phyloP scores from a whole-genome alignment of 768 basidiomycete species.

The Amanita molliuscula region DNA sequence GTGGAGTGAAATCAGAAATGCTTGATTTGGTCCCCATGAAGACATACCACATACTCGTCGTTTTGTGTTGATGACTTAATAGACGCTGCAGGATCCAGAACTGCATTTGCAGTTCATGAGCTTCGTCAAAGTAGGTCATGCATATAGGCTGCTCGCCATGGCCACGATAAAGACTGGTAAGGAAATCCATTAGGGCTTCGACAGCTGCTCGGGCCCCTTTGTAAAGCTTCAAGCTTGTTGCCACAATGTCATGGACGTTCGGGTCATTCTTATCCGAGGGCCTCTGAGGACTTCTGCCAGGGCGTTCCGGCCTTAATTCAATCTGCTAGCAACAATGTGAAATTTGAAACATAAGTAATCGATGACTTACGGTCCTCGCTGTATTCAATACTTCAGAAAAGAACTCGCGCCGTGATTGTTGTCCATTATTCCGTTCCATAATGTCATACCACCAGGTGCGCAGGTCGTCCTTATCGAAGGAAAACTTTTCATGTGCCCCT shows the following conservation, averaged over 20 bases:
- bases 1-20: not conserved
- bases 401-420: no score
- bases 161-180: no score
- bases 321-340: not conserved
- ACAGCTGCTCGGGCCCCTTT: not conserved
- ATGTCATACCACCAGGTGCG: no score
- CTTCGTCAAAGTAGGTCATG: slow-evolving; percentile 1
- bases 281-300: not conserved
- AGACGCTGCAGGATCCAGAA: not conserved
- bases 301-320: not conserved
- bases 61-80: not conserved
- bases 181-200: not conserved
- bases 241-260: not conserved
- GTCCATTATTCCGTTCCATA: no score
- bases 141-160: not conserved
- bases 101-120: not conserved
- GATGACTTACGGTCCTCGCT: no score
- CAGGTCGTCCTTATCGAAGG: no score
- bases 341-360: not conserved
- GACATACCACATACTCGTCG: not conserved
- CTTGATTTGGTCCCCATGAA: no score
- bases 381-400: no score
- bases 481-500: no score
- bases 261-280: not conserved
- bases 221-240: not conserved